phyloP scores from a whole-genome alignment of 768 basidiomycete genomes.

The Mycena rosella region DNA sequence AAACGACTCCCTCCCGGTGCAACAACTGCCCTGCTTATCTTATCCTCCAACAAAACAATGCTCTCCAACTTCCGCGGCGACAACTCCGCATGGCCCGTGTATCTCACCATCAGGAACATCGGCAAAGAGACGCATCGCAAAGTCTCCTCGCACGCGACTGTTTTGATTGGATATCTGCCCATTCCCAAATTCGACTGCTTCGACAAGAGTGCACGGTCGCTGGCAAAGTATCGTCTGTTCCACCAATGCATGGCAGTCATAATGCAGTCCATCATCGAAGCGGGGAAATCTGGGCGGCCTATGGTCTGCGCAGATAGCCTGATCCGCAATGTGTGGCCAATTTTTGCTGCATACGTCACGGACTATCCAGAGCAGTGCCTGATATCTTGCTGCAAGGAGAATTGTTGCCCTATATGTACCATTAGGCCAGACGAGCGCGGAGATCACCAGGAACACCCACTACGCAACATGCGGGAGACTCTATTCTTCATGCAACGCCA shows the following conservation, averaged over 20 bases:
- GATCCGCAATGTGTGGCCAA: slow-evolving; percentile 20
- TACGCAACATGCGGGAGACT: neutral
- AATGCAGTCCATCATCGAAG: slow-evolving; percentile 39
- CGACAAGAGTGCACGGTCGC: slow-evolving; percentile 2
- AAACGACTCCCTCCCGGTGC: too few species aligned
- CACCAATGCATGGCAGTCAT: slow-evolving; percentile 47
- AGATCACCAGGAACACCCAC: neutral
- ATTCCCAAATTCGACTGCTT: slow-evolving; percentile 48
- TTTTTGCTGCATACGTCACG: too few species aligned
- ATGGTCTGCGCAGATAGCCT: slow-evolving; percentile 34
- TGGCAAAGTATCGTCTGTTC: slow-evolving; percentile 44
- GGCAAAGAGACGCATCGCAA: slow-evolving; percentile 41
- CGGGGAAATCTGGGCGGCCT: neutral
- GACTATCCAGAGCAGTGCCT: slow-evolving; percentile 3
- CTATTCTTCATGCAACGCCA: slow-evolving; percentile 39
- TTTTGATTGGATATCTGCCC: slow-evolving; percentile 51
- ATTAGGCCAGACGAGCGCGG: slow-evolving; percentile 36
- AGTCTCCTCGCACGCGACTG: slow-evolving; percentile 42
- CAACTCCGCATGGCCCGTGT: slow-evolving; percentile 51
- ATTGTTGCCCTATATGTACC: slow-evolving; percentile 20
- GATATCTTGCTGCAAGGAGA: slow-evolving; percentile 22
- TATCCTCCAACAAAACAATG: slow-evolving; percentile 50
- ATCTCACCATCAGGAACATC: slow-evolving; percentile 50
- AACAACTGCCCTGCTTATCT: slow-evolving; percentile 43
- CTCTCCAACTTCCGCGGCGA: slow-evolving; percentile 47